These are phyloP conservation scores for Saccharomyces paradoxus DNA, from an alignment of 805 yeast species.

Conservation along the genomic window DNA sequence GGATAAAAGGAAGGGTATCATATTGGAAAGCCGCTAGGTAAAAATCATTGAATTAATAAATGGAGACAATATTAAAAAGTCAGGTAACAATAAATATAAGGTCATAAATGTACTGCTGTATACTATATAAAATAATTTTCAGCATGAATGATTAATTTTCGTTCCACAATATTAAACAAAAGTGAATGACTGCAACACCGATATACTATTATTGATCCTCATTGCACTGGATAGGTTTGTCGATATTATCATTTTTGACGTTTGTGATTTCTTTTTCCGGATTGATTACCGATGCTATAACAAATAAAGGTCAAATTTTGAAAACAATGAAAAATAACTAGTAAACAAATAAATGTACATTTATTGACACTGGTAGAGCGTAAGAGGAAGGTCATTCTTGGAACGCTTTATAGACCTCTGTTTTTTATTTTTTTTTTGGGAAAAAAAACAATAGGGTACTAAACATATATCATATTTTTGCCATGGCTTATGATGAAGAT, in stretches of 20 bases:
- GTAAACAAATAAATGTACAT: not conserved
- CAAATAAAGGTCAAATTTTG: not conserved
- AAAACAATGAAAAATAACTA: not conserved
- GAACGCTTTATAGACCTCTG: not conserved
- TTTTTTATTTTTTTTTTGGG: not conserved
- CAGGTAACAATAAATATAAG: not conserved
- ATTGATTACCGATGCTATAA: not conserved
- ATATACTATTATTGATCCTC: not conserved
- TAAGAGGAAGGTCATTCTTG: not conserved
- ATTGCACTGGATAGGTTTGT: too few relatives aligned
- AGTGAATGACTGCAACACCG: not conserved
- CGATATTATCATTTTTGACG: not conserved
- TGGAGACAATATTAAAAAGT: not conserved
- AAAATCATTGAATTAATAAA: not conserved
- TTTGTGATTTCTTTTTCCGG: not conserved
- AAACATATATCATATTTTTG: not conserved
- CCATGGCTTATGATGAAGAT: conserved; percentile 11
- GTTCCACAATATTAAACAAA: not conserved
- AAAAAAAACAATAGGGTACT: not conserved
- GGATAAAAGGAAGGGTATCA: not conserved
- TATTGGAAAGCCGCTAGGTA: not conserved
- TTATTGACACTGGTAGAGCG: not conserved
- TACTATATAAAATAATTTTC: not conserved
- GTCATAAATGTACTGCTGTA: not conserved
- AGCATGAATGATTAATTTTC: not conserved